phyloP scores from a whole-genome alignment of 2,329 filamentous ascomycete genomes.

The Volutella citrinella region DNA sequence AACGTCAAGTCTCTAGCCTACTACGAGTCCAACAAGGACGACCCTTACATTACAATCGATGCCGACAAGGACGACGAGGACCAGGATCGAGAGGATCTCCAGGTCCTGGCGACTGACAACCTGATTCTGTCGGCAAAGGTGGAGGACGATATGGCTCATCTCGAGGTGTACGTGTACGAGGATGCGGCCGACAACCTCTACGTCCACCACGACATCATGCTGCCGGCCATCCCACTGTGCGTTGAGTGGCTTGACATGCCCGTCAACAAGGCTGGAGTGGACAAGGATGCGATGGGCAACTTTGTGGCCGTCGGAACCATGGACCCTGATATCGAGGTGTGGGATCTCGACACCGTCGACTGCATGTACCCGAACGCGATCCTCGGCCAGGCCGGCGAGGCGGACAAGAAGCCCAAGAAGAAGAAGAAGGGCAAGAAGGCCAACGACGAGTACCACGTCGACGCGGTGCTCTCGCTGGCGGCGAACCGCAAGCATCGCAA shows the following conservation, averaged over 20 bases:
- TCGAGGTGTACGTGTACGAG: conserved; percentile 97
- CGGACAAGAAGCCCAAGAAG: conserved; percentile 75
- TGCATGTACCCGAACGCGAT: conserved; percentile 98
- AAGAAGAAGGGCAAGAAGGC: conserved; percentile 87
- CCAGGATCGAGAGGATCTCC: conserved; percentile 88
- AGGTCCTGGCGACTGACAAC: conserved; percentile 91
- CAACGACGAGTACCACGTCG: conserved; percentile 91
- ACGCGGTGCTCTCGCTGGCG: conserved; percentile 85
- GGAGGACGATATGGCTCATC: conserved; percentile 93
- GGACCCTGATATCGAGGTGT: conserved; percentile 97
- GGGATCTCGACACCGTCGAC: conserved; percentile 94
- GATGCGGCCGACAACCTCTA: conserved; percentile 95
- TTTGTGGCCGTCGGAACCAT: conserved; percentile 95
- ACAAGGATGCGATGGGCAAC: conserved; percentile 71
- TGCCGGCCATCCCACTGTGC: conserved; percentile 91
- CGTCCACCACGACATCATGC: conserved; percentile 99
- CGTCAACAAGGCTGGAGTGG: conserved; percentile 66
- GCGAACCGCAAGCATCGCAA: conserved; percentile 94
- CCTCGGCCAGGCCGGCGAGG: conserved; percentile 69
- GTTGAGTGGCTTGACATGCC: conserved; percentile 94
- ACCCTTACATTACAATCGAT: conserved; percentile 92
- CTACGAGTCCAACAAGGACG: conserved; percentile 89
- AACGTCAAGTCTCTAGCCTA: conserved; percentile 93
- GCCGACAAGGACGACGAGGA: conserved; percentile 69
- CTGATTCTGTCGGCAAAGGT: conserved; percentile 88